Conservation (phyloP, 352 stramenopile genomes). For the Phytophthora podocarpi region DNA sequence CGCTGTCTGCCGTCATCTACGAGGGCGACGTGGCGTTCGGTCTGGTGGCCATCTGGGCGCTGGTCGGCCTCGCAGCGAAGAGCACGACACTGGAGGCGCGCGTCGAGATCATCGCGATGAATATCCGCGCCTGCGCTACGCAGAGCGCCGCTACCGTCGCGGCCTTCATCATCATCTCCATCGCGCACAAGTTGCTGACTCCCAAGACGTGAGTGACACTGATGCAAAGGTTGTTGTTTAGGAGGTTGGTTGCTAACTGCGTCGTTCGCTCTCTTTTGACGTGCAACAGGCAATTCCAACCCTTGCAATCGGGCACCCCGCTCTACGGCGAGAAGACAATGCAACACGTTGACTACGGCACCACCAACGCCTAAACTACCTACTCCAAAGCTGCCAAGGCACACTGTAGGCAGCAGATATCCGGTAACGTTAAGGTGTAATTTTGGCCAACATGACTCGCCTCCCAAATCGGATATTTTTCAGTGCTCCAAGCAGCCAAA, state of each 20-base stretch:
- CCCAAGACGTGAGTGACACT: slow-evolving; percentile 36
- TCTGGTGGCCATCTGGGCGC: slow-evolving; percentile 66
- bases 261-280: neutral
- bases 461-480: slow-evolving; percentile 3
- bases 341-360: slow-evolving; percentile 51
- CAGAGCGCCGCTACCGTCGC: slow-evolving; percentile 64
- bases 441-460: slow-evolving; percentile 17
- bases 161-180: slow-evolving; percentile 63
- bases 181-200: slow-evolving; percentile 41
- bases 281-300: slow-evolving; percentile 22
- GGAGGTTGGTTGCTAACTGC: slow-evolving; percentile 1
- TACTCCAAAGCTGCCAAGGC: slow-evolving; percentile 1
- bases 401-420: neutral
- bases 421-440: too few relatives aligned
- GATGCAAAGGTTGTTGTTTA: neutral
- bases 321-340: slow-evolving; percentile 48
- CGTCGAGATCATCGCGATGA: slow-evolving; percentile 57
- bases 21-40: slow-evolving; percentile 63
- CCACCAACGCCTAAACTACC: slow-evolving; percentile 25
- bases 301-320: slow-evolving; percentile 34
- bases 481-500: neutral
- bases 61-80: slow-evolving; percentile 61
- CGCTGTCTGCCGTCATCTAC: slow-evolving; percentile 64
- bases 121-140: slow-evolving; percentile 60
- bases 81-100: slow-evolving; percentile 47